Evolutionary conservation across 2,329 filamentous ascomycete genomes (phyloP).

Genomic region (Penicillium sp.): DNA sequence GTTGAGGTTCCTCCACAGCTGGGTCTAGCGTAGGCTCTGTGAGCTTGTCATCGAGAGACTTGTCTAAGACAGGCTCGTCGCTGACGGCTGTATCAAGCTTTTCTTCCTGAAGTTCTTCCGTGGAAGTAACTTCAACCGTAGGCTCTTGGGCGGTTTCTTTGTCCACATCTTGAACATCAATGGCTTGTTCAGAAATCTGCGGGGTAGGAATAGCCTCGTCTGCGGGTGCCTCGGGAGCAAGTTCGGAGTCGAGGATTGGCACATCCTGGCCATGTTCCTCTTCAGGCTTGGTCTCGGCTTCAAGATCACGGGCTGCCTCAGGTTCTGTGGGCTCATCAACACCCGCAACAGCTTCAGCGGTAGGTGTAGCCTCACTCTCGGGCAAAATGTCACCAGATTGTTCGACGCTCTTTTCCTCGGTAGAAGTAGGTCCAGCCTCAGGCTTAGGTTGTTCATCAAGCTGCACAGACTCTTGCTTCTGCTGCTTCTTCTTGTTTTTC

Average conservation of each 20-base stretch:
- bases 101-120: not conserved
- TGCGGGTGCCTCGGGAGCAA: not conserved
- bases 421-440: slow-evolving; percentile 5
- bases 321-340: not conserved
- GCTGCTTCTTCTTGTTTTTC: slow-evolving; percentile 38
- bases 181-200: slow-evolving; percentile 3
- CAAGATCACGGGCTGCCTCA: not conserved
- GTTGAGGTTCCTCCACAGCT: not conserved
- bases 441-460: slow-evolving; percentile 9
- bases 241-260: not conserved
- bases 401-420: slow-evolving; percentile 1
- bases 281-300: not conserved
- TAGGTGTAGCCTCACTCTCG: not conserved
- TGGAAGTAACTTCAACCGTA: not conserved
- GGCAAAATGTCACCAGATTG: not conserved
- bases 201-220: slow-evolving; percentile 1
- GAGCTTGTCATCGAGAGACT: slow-evolving; percentile 2
- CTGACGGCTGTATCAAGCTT: not conserved
- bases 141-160: not conserved
- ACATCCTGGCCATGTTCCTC: not conserved
- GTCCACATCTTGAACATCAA: not conserved
- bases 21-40: not conserved
- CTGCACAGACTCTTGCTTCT: slow-evolving; percentile 19
- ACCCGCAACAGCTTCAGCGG: not conserved
- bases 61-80: not conserved